Evolutionary conservation across 1,284 basidiomycete species (phyloP).

Genomic region (Rhodotorula sp.): DNA sequence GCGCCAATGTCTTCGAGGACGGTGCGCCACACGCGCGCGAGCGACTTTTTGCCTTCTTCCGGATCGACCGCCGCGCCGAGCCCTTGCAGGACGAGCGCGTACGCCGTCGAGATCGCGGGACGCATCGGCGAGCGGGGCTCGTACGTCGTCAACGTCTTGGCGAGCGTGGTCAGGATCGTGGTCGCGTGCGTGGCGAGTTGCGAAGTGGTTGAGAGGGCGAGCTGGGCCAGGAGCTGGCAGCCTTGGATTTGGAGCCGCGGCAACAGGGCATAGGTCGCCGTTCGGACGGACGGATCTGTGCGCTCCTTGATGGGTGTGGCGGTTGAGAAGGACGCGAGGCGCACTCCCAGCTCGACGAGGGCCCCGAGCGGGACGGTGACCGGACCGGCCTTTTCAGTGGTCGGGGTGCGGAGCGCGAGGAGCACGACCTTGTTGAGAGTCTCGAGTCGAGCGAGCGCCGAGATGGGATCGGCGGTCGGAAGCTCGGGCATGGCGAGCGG

Average conservation of each 20-base stretch:
- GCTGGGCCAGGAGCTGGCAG: conserved; percentile 28
- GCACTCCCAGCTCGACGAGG: conserved; percentile 29
- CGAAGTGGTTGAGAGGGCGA: conserved; percentile 9
- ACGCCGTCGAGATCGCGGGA: conserved; percentile 22
- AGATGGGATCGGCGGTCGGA: neutral
- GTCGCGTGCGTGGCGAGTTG: conserved; percentile 13
- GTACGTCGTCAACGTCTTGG: conserved; percentile 18
- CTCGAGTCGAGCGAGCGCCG: conserved; percentile 29
- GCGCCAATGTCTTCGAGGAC: conserved; percentile 36
- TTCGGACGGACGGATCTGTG: conserved; percentile 20
- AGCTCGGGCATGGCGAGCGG: conserved; percentile 31
- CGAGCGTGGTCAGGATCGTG: conserved; percentile 9
- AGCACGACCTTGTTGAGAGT: conserved; percentile 18
- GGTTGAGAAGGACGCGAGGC: conserved; percentile 24
- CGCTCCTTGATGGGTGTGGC: conserved; percentile 27
- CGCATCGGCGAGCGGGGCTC: conserved; percentile 34
- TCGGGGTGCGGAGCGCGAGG: conserved; percentile 32
- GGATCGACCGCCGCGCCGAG: conserved; percentile 32
- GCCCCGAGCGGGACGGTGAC: conserved; percentile 33
- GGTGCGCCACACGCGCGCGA: conserved; percentile 35
- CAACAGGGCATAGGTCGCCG: conserved; percentile 1
- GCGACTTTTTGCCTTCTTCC: conserved; percentile 32
- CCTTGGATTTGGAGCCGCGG: conserved; percentile 31
- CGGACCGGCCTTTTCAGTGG: conserved; percentile 30
- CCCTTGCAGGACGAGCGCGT: conserved; percentile 21